phyloP scores from a whole-genome alignment of 768 basidiomycete species.

The Suillus variegatus region DNA sequence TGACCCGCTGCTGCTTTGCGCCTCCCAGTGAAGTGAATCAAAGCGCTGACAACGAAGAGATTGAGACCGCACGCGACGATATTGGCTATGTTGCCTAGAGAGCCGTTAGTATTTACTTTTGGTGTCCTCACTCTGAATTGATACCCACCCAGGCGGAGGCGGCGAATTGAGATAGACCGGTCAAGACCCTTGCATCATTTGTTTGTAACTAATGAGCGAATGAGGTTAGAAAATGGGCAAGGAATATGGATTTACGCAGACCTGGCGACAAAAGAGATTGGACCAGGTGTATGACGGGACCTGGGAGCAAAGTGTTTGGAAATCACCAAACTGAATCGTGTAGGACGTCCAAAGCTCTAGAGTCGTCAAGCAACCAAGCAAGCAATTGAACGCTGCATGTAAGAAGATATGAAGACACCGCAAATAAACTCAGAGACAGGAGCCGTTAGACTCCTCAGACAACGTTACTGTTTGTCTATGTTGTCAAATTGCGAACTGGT shows the following conservation, averaged over 20 bases:
- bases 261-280: constrained; percentile 92
- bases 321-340: constrained; percentile 52
- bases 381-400: constrained; percentile 18
- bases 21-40: background rate
- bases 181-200: constrained; percentile 34
- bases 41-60: too few relatives aligned
- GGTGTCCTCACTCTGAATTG: too few relatives aligned
- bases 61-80: too few relatives aligned
- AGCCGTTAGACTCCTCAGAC: too few relatives aligned
- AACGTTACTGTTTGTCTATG: too few relatives aligned
- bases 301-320: constrained; percentile 62
- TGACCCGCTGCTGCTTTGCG: too few relatives aligned
- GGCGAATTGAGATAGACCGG: constrained; percentile 45
- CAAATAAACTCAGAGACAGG: too few relatives aligned
- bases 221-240: constrained; percentile 13
- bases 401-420: too few relatives aligned
- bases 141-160: constrained; percentile 39
- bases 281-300: constrained; percentile 88
- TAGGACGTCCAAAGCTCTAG: constrained; percentile 15
- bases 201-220: constrained; percentile 42
- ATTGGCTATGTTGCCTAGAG: background rate
- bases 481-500: too few relatives aligned
- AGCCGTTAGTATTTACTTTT: constrained; percentile 5
- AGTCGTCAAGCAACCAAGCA: constrained; percentile 21
- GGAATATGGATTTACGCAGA: constrained; percentile 34